These are phyloP conservation scores for Gonium pectorale DNA, from an alignment of 139 green algal species.

Conservation along the genomic window DNA sequence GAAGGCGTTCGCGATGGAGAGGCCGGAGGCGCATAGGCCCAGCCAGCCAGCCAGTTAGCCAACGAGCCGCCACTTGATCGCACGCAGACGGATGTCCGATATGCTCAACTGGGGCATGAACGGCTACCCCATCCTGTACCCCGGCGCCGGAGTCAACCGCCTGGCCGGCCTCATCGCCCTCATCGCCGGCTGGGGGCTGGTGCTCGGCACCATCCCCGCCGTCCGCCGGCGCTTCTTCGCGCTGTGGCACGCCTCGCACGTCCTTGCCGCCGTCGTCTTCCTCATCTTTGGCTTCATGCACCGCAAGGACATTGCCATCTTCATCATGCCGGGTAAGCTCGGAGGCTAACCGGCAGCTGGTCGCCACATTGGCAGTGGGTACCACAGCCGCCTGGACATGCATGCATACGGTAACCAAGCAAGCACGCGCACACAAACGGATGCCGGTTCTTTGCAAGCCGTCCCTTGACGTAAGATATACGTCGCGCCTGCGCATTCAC, in stretches of 20 bases:
- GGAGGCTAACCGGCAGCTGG: neutral
- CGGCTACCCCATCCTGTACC: too few species aligned
- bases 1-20: too few species aligned
- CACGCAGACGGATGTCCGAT: neutral
- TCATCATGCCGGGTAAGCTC: conserved; percentile 14
- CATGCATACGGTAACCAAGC: too few species aligned
- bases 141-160: conserved; percentile 18
- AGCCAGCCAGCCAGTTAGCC: too few species aligned
- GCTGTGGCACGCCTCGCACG: conserved; percentile 14
- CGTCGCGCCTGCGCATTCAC: too few species aligned
- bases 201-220: neutral
- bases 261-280: conserved; percentile 4
- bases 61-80: too few species aligned
- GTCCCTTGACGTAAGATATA: too few species aligned
- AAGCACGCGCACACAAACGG: too few species aligned
- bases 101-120: conserved; percentile 21
- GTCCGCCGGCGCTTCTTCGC: conserved; percentile 22
- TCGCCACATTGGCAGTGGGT: too few species aligned
- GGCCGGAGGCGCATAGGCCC: too few species aligned
- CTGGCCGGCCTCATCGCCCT: conserved; percentile 8
- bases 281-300: conserved; percentile 41
- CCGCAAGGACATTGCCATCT: conserved; percentile 25
- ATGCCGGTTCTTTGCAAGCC: too few species aligned
- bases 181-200: conserved; percentile 27
- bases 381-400: too few species aligned